Evolutionary conservation across 768 basidiomycete genomes (phyloP).

Genomic region (Coprinellus micaceus): DNA sequence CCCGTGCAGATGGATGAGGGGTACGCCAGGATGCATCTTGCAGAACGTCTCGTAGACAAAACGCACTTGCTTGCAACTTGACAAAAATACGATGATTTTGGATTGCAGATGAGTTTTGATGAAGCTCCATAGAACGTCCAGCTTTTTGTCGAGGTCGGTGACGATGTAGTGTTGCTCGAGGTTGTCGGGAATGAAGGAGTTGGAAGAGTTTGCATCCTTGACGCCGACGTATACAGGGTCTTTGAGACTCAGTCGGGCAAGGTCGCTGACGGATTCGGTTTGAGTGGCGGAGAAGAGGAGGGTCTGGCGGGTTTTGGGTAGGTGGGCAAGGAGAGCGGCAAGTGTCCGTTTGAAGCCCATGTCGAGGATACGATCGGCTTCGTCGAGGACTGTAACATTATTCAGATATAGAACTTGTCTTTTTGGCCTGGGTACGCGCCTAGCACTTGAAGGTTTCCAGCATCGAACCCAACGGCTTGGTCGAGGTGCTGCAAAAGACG

Average conservation of each 20-base stretch:
- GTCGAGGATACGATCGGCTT: constrained; percentile 94
- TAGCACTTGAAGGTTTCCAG: constrained; percentile 85
- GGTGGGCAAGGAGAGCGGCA: constrained; percentile 86
- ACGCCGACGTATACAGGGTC: constrained; percentile 75
- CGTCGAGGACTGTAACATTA: constrained; percentile 72
- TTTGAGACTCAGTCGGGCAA: constrained; percentile 86
- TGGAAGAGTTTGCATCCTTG: constrained; percentile 42
- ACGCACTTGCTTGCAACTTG: constrained; percentile 94
- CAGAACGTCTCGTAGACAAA: constrained; percentile 96
- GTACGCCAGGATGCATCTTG: constrained; percentile 90
- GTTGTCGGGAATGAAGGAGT: constrained; percentile 61
- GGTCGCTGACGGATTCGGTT: constrained; percentile 81
- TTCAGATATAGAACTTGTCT: background rate
- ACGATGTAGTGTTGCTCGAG: constrained; percentile 90
- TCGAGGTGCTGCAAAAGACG: constrained; percentile 96
- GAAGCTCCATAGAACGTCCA: constrained; percentile 91
- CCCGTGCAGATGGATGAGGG: constrained; percentile 91
- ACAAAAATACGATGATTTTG: constrained; percentile 92
- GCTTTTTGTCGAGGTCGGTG: constrained; percentile 79
- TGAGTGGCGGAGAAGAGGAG: constrained; percentile 97
- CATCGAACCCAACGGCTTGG: constrained; percentile 93
- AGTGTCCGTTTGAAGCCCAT: constrained; percentile 92
- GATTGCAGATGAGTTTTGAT: constrained; percentile 89
- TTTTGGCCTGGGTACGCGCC: constrained; percentile 44
- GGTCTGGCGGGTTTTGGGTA: constrained; percentile 90